These are phyloP conservation scores for Phellinidium pouzarii DNA, from an alignment of 1,284 basidiomycete genomes.

Conservation along the genomic window DNA sequence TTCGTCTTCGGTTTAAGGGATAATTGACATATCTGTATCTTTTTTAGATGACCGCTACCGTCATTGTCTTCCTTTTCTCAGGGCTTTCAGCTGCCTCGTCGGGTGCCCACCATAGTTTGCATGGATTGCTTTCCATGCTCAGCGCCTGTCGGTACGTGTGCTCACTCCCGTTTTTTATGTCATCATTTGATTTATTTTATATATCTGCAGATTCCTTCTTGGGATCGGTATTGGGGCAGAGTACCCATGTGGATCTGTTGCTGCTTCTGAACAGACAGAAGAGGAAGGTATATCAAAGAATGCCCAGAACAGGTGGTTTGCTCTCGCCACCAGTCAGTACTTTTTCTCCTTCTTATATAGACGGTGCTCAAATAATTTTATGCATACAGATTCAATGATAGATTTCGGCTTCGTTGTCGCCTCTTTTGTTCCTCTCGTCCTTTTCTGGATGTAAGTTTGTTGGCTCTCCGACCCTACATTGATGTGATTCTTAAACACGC, in stretches of 20 bases:
- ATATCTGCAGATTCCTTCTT: slow-evolving; percentile 56
- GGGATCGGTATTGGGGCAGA: slow-evolving; percentile 85
- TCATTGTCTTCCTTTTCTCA: slow-evolving; percentile 76
- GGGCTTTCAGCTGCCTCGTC: slow-evolving; percentile 77
- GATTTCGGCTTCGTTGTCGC: slow-evolving; percentile 83
- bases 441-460: slow-evolving; percentile 72
- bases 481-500: background rate
- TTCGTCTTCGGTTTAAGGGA: background rate
- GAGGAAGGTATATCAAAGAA: slow-evolving; percentile 70
- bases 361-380: slow-evolving; percentile 7
- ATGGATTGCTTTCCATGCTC: slow-evolving; percentile 72
- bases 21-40: background rate
- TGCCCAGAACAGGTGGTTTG: slow-evolving; percentile 81
- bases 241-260: slow-evolving; percentile 90
- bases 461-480: background rate
- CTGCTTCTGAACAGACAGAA: slow-evolving; percentile 87
- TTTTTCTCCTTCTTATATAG: slow-evolving; percentile 10
- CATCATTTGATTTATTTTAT: too few species aligned
- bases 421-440: slow-evolving; percentile 77
- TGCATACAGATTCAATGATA: slow-evolving; percentile 69
- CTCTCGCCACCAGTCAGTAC: slow-evolving; percentile 71
- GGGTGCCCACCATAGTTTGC: slow-evolving; percentile 66
- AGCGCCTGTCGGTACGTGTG: slow-evolving; percentile 71
- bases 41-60: slow-evolving; percentile 64
- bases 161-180: too few species aligned